phyloP scores from a whole-genome alignment of 2,329 filamentous ascomycete genomes.

The Fusarium sp. region DNA sequence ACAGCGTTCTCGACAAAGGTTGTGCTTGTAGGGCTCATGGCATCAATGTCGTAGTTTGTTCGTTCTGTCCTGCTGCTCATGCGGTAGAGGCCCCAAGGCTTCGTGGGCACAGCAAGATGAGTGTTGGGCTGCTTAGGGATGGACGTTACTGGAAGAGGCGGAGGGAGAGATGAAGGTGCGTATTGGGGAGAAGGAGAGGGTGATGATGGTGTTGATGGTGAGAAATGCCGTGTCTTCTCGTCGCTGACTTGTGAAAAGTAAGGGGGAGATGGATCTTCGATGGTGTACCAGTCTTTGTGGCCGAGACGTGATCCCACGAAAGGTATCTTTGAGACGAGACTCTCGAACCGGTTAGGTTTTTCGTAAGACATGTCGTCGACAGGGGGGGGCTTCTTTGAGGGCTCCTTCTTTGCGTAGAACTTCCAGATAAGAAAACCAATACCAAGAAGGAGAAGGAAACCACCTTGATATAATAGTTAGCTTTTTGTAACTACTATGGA shows the following conservation, averaged over 20 bases:
- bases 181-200: neutral
- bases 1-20: slow-evolving; percentile 44
- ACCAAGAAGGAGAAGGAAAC: slow-evolving; percentile 39
- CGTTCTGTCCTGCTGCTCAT: slow-evolving; percentile 25
- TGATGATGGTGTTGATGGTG: slow-evolving; percentile 18
- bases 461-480: slow-evolving; percentile 31
- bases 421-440: slow-evolving; percentile 45
- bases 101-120: slow-evolving; percentile 40
- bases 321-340: slow-evolving; percentile 52
- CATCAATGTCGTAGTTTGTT: slow-evolving; percentile 29
- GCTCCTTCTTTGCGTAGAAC: slow-evolving; percentile 24
- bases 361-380: slow-evolving; percentile 40
- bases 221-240: slow-evolving; percentile 40
- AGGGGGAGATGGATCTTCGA: slow-evolving; percentile 47
- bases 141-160: slow-evolving; percentile 15
- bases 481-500: neutral
- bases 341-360: slow-evolving; percentile 41
- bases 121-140: slow-evolving; percentile 44
- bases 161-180: neutral
- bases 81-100: slow-evolving; percentile 38
- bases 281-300: slow-evolving; percentile 52
- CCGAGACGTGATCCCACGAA: slow-evolving; percentile 53
- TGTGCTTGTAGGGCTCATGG: slow-evolving; percentile 42
- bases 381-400: slow-evolving; percentile 16
- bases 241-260: slow-evolving; percentile 19